These are phyloP conservation scores for Jaapia argillacea DNA, from an alignment of 768 basidiomycete genomes.

Conservation along the genomic window DNA sequence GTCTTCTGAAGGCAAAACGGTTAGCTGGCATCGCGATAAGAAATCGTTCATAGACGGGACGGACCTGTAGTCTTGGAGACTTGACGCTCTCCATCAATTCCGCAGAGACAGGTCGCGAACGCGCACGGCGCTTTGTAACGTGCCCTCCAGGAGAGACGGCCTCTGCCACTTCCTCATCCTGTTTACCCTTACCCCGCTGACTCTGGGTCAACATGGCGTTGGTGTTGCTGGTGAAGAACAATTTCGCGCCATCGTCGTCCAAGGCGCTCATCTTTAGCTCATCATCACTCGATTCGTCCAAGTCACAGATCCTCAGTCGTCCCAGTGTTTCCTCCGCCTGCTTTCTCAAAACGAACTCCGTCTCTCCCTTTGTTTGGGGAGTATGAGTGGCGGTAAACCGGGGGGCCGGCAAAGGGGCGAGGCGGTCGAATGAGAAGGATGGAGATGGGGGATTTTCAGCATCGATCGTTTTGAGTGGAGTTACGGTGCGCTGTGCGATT, in stretches of 20 bases:
- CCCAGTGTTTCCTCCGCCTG: constrained; percentile 64
- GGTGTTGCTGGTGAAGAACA: constrained; percentile 11
- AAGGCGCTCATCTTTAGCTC: constrained; percentile 35
- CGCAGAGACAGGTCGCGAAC: constrained; percentile 59
- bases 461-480: too few species aligned
- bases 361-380: constrained; percentile 45
- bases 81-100: constrained; percentile 47
- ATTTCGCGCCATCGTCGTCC: constrained; percentile 14
- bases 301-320: constrained; percentile 48
- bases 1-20: too few species aligned
- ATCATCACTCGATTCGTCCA: constrained; percentile 35
- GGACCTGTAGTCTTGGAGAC: constrained; percentile 20
- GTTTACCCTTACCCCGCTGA: constrained; percentile 24
- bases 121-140: constrained; percentile 64
- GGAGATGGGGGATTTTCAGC: too few species aligned
- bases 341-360: constrained; percentile 32
- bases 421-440: constrained; percentile 39
- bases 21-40: too few species aligned
- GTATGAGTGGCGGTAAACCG: constrained; percentile 37
- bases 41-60: neutral
- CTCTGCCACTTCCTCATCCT: constrained; percentile 50
- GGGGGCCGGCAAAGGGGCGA: constrained; percentile 45
- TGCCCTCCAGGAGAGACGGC: constrained; percentile 72
- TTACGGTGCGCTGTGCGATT: too few species aligned
- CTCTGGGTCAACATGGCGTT: constrained; percentile 8